Evolutionary conservation across 495 filamentous ascomycete genomes (phyloP).

Genomic region (Penicillium goetzii): DNA sequence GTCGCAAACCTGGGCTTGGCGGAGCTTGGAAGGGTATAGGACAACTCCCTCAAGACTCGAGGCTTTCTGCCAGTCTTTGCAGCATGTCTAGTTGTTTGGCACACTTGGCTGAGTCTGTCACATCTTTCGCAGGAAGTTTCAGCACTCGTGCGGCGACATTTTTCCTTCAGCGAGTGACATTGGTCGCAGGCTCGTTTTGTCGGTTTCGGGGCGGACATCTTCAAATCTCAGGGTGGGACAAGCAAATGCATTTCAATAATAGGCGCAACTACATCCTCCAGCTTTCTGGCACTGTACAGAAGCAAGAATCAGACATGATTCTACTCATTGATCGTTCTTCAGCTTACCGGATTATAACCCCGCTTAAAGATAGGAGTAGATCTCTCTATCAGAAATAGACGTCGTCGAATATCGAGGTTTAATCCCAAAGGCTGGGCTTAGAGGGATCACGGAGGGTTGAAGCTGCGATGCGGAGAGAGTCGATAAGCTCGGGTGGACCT

Average conservation of each 20-base stretch:
- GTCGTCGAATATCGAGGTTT: neutral
- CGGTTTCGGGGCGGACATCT: neutral
- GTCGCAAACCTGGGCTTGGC: neutral
- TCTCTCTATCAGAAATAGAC: neutral
- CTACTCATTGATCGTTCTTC: neutral
- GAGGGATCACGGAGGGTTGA: neutral
- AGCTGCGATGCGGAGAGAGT: neutral
- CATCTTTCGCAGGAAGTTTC: conserved; percentile 24
- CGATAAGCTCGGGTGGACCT: neutral
- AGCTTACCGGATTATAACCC: neutral
- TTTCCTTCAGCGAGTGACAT: conserved; percentile 23
- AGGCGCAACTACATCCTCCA: neutral
- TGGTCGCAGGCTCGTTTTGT: conserved; percentile 22
- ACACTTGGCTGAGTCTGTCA: conserved; percentile 14
- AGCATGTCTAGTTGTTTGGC: conserved; percentile 13
- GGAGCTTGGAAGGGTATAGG: conserved; percentile 21
- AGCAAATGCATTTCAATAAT: neutral
- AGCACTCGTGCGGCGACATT: conserved; percentile 13
- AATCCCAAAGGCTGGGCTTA: neutral
- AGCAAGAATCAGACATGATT: neutral
- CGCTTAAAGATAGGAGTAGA: neutral
- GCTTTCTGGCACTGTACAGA: neutral
- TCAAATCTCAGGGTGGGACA: neutral
- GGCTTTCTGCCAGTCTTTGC: conserved; percentile 21
- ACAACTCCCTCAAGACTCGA: conserved; percentile 9